These are phyloP conservation scores for Alternaria sp. DNA, from an alignment of 2,329 filamentous ascomycete genomes.

Conservation along the genomic window DNA sequence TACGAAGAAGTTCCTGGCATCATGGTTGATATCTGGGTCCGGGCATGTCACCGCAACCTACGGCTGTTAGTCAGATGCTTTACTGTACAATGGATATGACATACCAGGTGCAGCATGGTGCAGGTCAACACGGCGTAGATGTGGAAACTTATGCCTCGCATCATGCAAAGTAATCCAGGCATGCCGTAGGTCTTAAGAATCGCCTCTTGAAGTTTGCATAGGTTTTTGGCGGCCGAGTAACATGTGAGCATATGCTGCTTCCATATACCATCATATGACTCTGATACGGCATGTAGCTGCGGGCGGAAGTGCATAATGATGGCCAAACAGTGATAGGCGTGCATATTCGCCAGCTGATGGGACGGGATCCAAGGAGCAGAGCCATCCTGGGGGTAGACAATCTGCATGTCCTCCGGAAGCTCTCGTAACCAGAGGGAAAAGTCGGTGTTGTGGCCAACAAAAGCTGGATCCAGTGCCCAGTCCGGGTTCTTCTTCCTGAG, in stretches of 20 bases:
- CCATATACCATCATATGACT: constrained; percentile 81
- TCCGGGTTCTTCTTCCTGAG: constrained; percentile 78
- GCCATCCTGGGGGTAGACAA: constrained; percentile 79
- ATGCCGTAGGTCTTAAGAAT: constrained; percentile 79
- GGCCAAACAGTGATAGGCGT: constrained; percentile 85
- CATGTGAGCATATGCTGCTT: constrained; percentile 87
- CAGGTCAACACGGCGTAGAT: constrained; percentile 93
- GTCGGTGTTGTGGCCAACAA: constrained; percentile 78
- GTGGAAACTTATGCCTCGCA: constrained; percentile 90
- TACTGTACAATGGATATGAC: constrained; percentile 46
- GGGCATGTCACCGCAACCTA: constrained; percentile 93
- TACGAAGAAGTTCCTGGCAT: constrained; percentile 88
- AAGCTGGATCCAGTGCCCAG: constrained; percentile 85
- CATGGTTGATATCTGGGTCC: constrained; percentile 82
- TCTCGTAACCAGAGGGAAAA: constrained; percentile 78
- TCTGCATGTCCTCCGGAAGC: constrained; percentile 77
- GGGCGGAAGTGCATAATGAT: constrained; percentile 88
- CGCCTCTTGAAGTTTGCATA: constrained; percentile 87
- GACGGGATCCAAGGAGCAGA: constrained; percentile 84
- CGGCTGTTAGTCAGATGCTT: constrained; percentile 16
- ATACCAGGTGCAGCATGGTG: constrained; percentile 89
- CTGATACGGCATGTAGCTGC: constrained; percentile 76
- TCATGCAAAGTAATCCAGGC: constrained; percentile 86
- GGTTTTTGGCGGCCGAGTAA: constrained; percentile 80
- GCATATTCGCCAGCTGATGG: constrained; percentile 86